Evolutionary conservation across 2,329 filamentous ascomycete genomes (phyloP).

Genomic region (Ceratocystiopsis brevicomis): DNA sequence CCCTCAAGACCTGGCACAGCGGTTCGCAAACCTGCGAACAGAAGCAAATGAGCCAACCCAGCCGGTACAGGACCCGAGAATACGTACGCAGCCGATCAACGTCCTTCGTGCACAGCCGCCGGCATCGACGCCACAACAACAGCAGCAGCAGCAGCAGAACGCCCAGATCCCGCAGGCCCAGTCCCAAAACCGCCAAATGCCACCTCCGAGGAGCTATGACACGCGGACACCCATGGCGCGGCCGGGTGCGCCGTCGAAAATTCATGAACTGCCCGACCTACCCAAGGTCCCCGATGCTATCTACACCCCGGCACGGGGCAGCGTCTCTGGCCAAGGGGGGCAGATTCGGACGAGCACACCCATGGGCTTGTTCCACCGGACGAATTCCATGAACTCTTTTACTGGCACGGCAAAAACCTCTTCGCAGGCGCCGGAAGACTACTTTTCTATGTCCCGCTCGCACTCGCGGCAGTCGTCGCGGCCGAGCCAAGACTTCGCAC

Average conservation of each 20-base stretch:
- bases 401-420: constrained; percentile 9
- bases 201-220: constrained; percentile 1
- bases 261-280: constrained; percentile 27
- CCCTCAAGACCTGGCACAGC: constrained; percentile 31
- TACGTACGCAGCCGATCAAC: constrained; percentile 29
- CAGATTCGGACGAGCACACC: constrained; percentile 46
- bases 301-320: constrained; percentile 60
- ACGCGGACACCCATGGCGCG: neutral
- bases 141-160: constrained; percentile 1
- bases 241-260: constrained; percentile 1
- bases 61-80: constrained; percentile 31
- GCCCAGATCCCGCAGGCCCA: constrained; percentile 16
- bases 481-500: constrained; percentile 7
- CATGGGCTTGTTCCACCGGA: constrained; percentile 42
- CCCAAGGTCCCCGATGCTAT: constrained; percentile 58
- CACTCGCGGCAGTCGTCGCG: constrained; percentile 12
- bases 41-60: constrained; percentile 12
- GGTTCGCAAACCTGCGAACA: constrained; percentile 38
- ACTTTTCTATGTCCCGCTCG: constrained; percentile 11
- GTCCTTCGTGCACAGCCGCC: no score
- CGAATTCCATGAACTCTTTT: constrained; percentile 30
- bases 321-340: constrained; percentile 43
- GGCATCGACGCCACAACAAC: constrained; percentile 16
- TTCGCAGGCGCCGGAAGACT: constrained; percentile 13
- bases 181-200: constrained; percentile 3